Evolutionary conservation across 768 basidiomycete genomes (phyloP).

Genomic region (Auriculariales sp.): DNA sequence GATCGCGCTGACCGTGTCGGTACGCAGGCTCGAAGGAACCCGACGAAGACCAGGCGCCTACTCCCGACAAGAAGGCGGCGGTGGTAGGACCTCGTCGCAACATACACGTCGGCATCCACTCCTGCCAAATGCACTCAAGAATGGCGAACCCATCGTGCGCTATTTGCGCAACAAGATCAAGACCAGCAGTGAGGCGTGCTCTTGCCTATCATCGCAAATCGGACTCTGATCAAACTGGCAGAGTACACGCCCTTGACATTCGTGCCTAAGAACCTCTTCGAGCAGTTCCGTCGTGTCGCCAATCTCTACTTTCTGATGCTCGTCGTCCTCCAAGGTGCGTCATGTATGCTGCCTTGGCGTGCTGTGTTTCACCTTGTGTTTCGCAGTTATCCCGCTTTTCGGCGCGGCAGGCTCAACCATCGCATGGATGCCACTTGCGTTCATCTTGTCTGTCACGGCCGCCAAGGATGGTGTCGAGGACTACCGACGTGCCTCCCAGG

Average conservation of each 20-base stretch:
- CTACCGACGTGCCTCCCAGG: conserved; percentile 73
- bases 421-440: conserved; percentile 71
- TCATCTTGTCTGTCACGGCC: conserved; percentile 79
- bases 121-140: conserved; percentile 51
- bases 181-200: conserved; percentile 62
- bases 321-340: conserved; percentile 28
- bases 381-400: conserved; percentile 74
- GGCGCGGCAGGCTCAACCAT: conserved; percentile 74
- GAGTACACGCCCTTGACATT: conserved; percentile 88
- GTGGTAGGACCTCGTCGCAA: conserved; percentile 45
- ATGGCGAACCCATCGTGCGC: conserved; percentile 65
- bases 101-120: conserved; percentile 65
- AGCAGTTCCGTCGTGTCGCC: conserved; percentile 85
- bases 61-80: conserved; percentile 20
- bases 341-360: background rate
- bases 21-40: conserved; percentile 8
- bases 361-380: conserved; percentile 6
- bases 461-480: conserved; percentile 96
- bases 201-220: background rate
- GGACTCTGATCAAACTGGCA: conserved; percentile 14
- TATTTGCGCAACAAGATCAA: conserved; percentile 89
- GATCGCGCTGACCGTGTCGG: conserved; percentile 10
- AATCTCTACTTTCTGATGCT: conserved; percentile 83
- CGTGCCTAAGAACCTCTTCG: conserved; percentile 84
- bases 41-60: background rate